Conservation (phyloP, 176 grass and related monocot species). For the Eragrostis curvula region DNA sequence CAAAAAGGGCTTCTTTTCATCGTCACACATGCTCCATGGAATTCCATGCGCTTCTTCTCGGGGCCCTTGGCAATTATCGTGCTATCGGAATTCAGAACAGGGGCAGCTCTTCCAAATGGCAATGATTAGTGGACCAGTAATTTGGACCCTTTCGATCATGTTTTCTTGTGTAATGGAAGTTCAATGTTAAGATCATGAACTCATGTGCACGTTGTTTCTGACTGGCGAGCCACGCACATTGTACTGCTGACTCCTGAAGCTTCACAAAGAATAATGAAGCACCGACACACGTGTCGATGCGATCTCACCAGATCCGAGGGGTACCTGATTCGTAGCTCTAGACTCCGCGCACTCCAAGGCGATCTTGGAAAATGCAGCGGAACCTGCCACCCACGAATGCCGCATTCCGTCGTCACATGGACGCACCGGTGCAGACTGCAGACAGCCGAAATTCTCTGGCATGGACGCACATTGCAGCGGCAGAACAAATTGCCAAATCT, state of each 20-base stretch:
- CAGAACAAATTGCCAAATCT: no score
- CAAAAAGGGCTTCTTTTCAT: background rate
- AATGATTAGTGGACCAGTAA: background rate
- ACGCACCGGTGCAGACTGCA: background rate
- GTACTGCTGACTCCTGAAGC: background rate
- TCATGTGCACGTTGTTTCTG: background rate
- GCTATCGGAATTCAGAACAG: background rate
- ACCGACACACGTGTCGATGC: conserved; percentile 35
- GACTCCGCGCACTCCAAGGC: conserved; percentile 17
- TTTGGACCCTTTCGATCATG: background rate
- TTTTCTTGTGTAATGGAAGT: background rate
- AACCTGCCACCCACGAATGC: conserved; percentile 8
- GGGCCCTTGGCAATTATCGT: background rate
- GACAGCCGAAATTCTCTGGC: background rate
- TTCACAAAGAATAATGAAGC: conserved; percentile 30
- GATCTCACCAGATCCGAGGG: conserved; percentile 33
- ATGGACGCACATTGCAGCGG: background rate
- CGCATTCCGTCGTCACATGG: background rate
- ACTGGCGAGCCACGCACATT: conserved; percentile 17
- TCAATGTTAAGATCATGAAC: background rate
- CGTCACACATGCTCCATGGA: background rate
- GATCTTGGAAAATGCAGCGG: background rate
- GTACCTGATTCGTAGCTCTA: background rate
- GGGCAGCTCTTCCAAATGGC: background rate
- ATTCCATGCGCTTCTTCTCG: background rate